Percentiles rank a stretch among this genome's conserved stretches.
Conservation (phyloP, 2,329 filamentous ascomycete species). For the Pseudophaeomoniella oleicola region DNA sequence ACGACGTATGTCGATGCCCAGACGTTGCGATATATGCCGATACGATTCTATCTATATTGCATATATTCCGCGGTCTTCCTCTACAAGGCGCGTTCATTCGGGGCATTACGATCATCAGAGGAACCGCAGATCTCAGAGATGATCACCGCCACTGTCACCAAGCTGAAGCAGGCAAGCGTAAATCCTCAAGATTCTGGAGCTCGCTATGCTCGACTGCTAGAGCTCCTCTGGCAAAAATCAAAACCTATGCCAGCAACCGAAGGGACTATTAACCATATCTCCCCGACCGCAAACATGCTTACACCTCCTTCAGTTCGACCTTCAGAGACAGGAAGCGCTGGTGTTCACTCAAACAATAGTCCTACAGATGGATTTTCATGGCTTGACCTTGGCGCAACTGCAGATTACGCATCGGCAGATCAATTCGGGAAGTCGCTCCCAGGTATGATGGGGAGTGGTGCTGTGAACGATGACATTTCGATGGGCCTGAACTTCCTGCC, state of each 20-base stretch:
- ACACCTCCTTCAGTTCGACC: conserved; percentile 5
- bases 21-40: conserved; percentile 48
- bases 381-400: conserved; percentile 45
- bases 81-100: conserved; percentile 48
- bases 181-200: conserved; percentile 46
- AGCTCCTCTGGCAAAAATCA: conserved; percentile 41
- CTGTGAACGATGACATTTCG: neutral
- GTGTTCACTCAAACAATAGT: conserved; percentile 25
- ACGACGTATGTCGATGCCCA: conserved; percentile 45
- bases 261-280: neutral
- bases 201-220: conserved; percentile 45
- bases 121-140: conserved; percentile 41
- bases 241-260: conserved; percentile 10
- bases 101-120: conserved; percentile 41
- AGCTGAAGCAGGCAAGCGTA: conserved; percentile 43
- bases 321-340: conserved; percentile 11
- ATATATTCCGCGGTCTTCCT: conserved; percentile 52
- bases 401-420: conserved; percentile 39
- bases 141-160: conserved; percentile 43
- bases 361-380: conserved; percentile 45
- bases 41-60: conserved; percentile 46
- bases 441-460: neutral
- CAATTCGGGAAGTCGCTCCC: conserved; percentile 9
- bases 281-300: neutral
- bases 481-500: neutral